A percentile compares a stretch with the other conserved stretches of the same genome.
Evolutionary conservation across 192 early-diverging fungal species (phyloP).

Genomic region (Rhizophagus prolifer): DNA sequence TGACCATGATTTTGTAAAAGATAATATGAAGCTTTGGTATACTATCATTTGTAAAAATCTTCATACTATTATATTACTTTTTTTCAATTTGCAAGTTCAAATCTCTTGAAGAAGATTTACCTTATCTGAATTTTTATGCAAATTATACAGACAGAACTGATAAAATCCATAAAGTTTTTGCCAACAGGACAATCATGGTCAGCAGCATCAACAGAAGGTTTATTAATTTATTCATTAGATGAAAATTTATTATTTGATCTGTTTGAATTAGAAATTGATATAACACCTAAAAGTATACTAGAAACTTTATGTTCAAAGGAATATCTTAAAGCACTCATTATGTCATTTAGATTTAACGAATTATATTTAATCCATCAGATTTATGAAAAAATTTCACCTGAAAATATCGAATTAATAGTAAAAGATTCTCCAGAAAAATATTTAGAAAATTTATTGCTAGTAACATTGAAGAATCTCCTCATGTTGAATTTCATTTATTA

Average conservation of each 20-base stretch:
- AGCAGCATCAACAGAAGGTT: constrained; percentile 92
- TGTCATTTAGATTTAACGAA: constrained; percentile 94
- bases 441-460: constrained; percentile 79
- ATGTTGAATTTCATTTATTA: constrained; percentile 83
- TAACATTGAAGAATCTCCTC: constrained; percentile 77
- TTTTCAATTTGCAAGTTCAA: too few relatives aligned
- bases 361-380: constrained; percentile 70
- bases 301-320: constrained; percentile 75
- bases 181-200: constrained; percentile 96
- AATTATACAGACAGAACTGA: too few relatives aligned
- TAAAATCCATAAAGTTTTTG: constrained; percentile 83
- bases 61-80: too few relatives aligned
- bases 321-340: constrained; percentile 84
- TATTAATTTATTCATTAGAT: constrained; percentile 95
- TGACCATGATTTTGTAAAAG: too few relatives aligned
- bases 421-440: constrained; percentile 85
- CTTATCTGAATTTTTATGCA: too few relatives aligned
- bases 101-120: too few relatives aligned
- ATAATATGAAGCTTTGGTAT: too few relatives aligned
- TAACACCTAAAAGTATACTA: constrained; percentile 85
- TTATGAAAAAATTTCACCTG: constrained; percentile 77
- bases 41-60: too few relatives aligned
- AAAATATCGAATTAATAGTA: constrained; percentile 73
- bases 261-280: constrained; percentile 95
- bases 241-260: constrained; percentile 93